phyloP scores from a whole-genome alignment of 192 early-diverging fungal genomes.

The Phlyctochytrium arcticum region DNA sequence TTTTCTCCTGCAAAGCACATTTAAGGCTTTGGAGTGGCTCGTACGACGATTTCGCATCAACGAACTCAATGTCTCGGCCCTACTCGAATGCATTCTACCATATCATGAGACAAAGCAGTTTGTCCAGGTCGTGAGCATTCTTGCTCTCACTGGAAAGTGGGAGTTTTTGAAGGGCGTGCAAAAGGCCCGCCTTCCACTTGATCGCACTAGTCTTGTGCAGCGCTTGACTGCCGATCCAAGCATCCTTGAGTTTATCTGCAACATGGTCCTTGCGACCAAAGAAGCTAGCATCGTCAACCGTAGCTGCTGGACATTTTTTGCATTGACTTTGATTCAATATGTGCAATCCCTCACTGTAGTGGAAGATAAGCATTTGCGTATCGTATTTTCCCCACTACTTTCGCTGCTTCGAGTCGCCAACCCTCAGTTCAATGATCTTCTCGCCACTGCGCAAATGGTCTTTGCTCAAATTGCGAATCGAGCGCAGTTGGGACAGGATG shows the following conservation, averaged over 20 bases:
- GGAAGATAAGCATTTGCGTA: slow-evolving; percentile 49
- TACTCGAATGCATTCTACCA: slow-evolving; percentile 78
- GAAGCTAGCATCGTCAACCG: slow-evolving; percentile 31
- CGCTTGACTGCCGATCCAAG: slow-evolving; percentile 63
- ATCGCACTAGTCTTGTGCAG: slow-evolving; percentile 66
- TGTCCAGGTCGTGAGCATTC: slow-evolving; percentile 71
- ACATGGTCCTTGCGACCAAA: slow-evolving; percentile 39
- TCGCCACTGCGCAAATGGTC: slow-evolving; percentile 57
- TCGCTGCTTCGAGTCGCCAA: slow-evolving; percentile 42
- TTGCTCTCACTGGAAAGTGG: slow-evolving; percentile 66
- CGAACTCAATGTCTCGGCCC: slow-evolving; percentile 76
- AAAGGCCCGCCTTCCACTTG: slow-evolving; percentile 55
- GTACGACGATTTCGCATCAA: slow-evolving; percentile 79
- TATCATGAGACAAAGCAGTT: slow-evolving; percentile 93
- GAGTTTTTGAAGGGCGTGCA: slow-evolving; percentile 54
- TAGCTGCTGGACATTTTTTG: slow-evolving; percentile 66
- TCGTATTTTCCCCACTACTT: slow-evolving; percentile 60
- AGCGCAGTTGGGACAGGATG: slow-evolving; percentile 39
- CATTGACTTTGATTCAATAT: slow-evolving; percentile 57
- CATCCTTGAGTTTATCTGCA: slow-evolving; percentile 75
- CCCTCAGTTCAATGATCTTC: slow-evolving; percentile 35
- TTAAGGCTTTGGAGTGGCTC: slow-evolving; percentile 91
- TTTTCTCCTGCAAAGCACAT: slow-evolving; percentile 77
- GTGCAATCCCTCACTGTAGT: slow-evolving; percentile 41
- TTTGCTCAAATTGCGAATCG: slow-evolving; percentile 58